phyloP scores from a whole-genome alignment of 2,329 filamentous ascomycete genomes.

The Penicillium sp. region DNA sequence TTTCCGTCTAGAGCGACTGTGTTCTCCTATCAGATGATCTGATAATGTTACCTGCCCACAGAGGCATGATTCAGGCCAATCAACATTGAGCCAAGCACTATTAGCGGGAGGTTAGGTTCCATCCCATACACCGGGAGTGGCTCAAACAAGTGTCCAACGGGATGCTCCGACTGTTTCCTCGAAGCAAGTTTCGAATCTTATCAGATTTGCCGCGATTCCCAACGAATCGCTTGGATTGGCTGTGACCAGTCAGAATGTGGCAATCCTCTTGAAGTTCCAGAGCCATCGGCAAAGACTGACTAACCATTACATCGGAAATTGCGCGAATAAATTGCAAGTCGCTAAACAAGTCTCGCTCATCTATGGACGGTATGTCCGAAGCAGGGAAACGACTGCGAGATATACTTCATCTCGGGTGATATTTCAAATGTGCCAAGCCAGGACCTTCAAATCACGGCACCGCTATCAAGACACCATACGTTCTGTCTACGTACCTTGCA shows the following conservation, averaged over 20 bases:
- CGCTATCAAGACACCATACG: not conserved
- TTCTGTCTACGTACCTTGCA: not conserved
- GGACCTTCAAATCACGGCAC: too few relatives aligned
- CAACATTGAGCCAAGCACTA: not conserved
- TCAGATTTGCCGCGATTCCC: not conserved
- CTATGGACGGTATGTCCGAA: not conserved
- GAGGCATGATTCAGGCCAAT: not conserved
- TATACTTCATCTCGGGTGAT: too few relatives aligned
- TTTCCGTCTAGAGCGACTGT: not conserved
- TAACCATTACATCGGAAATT: not conserved
- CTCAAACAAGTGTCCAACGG: not conserved
- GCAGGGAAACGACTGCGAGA: not conserved
- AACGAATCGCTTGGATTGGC: not conserved
- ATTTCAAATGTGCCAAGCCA: too few relatives aligned
- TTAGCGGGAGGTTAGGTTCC: conserved; percentile 1
- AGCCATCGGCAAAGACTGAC: not conserved
- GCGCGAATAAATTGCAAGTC: not conserved
- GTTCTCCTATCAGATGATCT: conserved; percentile 15
- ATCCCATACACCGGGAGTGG: not conserved
- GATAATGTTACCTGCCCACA: conserved; percentile 3
- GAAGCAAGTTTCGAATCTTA: not conserved
- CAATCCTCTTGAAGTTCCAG: not conserved
- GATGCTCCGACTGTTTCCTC: not conserved
- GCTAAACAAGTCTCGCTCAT: not conserved
- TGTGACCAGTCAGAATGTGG: not conserved